Base-by-base conservation (phyloP, 106 monocot genomes). In the Narthecium ossifragum region DNA sequence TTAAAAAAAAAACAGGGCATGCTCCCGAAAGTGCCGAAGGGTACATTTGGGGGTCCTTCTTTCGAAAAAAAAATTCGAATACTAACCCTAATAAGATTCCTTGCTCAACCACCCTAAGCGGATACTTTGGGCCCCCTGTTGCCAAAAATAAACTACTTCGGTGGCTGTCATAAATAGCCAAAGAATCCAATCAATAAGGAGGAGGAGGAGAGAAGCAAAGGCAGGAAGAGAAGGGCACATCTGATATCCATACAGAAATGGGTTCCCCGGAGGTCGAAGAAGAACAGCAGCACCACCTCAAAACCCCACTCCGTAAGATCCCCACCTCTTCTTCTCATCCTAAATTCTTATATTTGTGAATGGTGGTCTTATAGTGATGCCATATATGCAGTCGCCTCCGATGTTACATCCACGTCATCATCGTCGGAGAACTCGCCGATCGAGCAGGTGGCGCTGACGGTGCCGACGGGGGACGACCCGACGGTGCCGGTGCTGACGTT, bases 371-470 rank as follows among this genome's bases (percentile, higher is more conserved):
- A 37, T 37, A 37, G 5, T 11, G 36, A 37, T 37, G 5, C 11
- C 11, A 5, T 37, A 11, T 11, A 37, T 43, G 43, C 43, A 43
- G 52, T 25, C 14, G 26, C 52, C 27, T 0, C 26, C 8, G 27
- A 53, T 17, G 6, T 7, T 8, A 27, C 41, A 31, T 12, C 31
- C 12, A 45, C 59, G 0, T 71, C 71, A 24, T 51, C 54, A 26
- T 71, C 71, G 30, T 30, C 39, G 48, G 75, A 80, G 34, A 75
- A 80, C 52, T 75, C 75, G 2, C 77, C 82, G 34, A 69, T 82
- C 34, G 82, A 82, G 55, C 62, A 82, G 59, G 82, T 82, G 20
- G 68, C 73, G 23, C 65, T 82, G 45, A 77, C 73, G 18, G 82
- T 82, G 31, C 77, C 73, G 11, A 39, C 63, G 21, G 40, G 43